Conservation (phyloP, 768 basidiomycete genomes). For the Mycena galericulata region DNA sequence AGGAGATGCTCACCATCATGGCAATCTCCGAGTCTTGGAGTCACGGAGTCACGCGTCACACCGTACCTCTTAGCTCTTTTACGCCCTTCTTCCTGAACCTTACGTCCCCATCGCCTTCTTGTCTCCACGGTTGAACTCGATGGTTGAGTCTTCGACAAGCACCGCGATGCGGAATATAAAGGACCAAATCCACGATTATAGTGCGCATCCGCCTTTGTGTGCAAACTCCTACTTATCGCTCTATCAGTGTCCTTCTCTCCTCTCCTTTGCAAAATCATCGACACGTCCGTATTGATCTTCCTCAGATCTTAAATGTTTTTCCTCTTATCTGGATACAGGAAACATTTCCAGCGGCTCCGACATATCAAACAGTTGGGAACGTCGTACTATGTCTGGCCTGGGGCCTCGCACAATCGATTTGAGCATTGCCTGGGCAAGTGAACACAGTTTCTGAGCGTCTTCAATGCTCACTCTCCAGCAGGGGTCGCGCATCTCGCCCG, state of each 20-base stretch:
- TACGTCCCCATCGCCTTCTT: not conserved
- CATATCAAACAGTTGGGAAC: constrained; percentile 86
- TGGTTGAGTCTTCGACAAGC: constrained; percentile 19
- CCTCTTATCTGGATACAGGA: not conserved
- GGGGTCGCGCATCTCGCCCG: constrained; percentile 83
- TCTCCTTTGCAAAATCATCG: constrained; percentile 18
- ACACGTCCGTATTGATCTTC: constrained; percentile 4
- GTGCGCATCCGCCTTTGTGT: constrained; percentile 36
- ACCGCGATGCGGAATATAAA: constrained; percentile 42
- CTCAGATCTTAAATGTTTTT: not conserved
- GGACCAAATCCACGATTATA: constrained; percentile 52
- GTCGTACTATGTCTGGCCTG: constrained; percentile 80
- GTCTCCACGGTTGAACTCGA: not conserved
- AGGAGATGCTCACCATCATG: too few species aligned
- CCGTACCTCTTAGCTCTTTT: too few species aligned
- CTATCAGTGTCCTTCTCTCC: not conserved
- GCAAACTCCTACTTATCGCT: not conserved
- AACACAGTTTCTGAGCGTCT: not conserved
- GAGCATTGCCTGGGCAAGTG: constrained; percentile 83
- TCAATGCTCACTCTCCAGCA: constrained; percentile 41
- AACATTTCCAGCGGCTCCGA: constrained; percentile 81
- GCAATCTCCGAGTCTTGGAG: too few species aligned
- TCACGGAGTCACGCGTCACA: too few species aligned
- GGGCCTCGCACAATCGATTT: constrained; percentile 85
- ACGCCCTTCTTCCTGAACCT: too few species aligned